These are phyloP conservation scores for Ammopiptanthus mongolicus DNA, from an alignment of 306 rosid genomes.

Conservation along the genomic window DNA sequence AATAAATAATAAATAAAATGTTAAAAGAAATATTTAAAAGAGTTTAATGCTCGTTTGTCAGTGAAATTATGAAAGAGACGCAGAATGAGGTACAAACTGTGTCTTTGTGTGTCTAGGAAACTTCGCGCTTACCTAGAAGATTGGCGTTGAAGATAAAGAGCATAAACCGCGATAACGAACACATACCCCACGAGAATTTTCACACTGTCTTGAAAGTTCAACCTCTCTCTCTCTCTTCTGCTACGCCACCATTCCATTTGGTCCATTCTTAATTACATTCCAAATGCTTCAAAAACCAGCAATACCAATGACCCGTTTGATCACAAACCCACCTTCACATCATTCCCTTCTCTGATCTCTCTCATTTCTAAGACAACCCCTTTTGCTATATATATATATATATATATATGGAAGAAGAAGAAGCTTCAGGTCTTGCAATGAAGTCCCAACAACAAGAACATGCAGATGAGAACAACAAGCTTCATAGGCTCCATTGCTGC, in stretches of 20 bases:
- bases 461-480: not conserved
- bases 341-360: no score
- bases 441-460: no score
- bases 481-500: slow-evolving; percentile 46
- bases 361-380: no score
- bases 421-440: no score
- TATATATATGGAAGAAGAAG: no score
- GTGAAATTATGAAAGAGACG: no score
- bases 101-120: not conserved
- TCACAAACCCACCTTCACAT: no score
- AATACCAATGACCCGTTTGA: not conserved
- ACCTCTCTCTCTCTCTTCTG: not conserved
- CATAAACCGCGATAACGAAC: not conserved
- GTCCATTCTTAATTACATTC: not conserved
- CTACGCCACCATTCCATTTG: not conserved
- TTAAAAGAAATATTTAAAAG: no score
- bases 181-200: not conserved
- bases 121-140: not conserved
- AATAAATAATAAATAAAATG: no score
- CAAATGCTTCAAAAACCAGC: slow-evolving; percentile 42
- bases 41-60: no score
- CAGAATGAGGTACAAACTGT: not conserved
- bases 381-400: no score
- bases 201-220: no score
- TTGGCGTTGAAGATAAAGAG: not conserved